These are phyloP conservation scores for Annulohypoxylon maeteangense DNA, from an alignment of 495 filamentous ascomycete species.

Conservation along the genomic window DNA sequence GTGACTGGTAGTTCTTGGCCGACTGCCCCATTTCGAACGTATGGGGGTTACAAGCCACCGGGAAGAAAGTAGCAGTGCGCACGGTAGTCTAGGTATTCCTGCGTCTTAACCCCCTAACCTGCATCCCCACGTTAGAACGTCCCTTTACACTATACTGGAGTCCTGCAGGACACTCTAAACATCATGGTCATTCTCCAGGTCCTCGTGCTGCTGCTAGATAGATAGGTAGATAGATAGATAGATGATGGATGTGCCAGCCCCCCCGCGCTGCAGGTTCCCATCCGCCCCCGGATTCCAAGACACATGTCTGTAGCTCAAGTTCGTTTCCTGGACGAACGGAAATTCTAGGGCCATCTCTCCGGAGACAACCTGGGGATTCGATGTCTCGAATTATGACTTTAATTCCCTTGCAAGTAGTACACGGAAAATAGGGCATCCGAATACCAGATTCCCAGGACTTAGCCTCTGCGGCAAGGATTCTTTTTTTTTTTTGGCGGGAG, in stretches of 20 bases:
- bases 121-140: slow-evolving; percentile 29
- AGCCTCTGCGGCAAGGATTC: slow-evolving; percentile 9
- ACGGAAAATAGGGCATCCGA: slow-evolving; percentile 11
- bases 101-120: slow-evolving; percentile 8
- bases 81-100: slow-evolving; percentile 26
- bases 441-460: slow-evolving; percentile 17
- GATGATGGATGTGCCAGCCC: slow-evolving; percentile 27
- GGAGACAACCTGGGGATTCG: slow-evolving; percentile 25
- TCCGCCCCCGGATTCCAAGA: slow-evolving; percentile 43
- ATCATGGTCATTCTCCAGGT: slow-evolving; percentile 31
- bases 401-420: slow-evolving; percentile 23
- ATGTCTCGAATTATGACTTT: slow-evolving; percentile 29
- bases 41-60: slow-evolving; percentile 43
- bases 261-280: slow-evolving; percentile 44
- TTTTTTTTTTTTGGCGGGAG: slow-evolving; percentile 7
- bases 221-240: slow-evolving; percentile 37
- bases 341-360: slow-evolving; percentile 14
- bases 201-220: slow-evolving; percentile 41
- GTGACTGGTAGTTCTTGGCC: slow-evolving; percentile 38
- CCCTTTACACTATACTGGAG: slow-evolving; percentile 17
- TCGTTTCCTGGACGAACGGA: slow-evolving; percentile 41
- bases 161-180: slow-evolving; percentile 40
- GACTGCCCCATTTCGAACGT: slow-evolving; percentile 38
- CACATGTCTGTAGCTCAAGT: slow-evolving; percentile 27
- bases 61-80: slow-evolving; percentile 39